Evolutionary conservation across 345 rosid species (phyloP), one percentile per base, ranked within the genome.

Genomic region (Cardiospermum halicacabum): DNA sequence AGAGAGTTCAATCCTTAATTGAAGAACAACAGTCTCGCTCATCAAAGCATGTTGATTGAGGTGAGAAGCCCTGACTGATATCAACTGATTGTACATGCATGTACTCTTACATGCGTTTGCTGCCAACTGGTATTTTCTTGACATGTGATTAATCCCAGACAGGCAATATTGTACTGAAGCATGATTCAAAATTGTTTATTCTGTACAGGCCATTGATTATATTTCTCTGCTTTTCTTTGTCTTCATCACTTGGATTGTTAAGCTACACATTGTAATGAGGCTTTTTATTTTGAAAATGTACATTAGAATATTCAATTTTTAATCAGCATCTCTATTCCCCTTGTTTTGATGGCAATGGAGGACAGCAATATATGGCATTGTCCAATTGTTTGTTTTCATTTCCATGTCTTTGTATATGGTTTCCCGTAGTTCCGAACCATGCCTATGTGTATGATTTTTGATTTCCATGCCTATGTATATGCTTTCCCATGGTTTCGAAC

Each of bases 1-100:
- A 86, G 91, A 83, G 86, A 71, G 81, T 86, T 75, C 81, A 81
- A 78, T 72, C 74, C 39, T 71, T 83, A 64, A 76, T 83, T 3
- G 83, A 81, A 72, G 86, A 81, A 69, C 82, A 77, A 61, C 78
- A 48, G 24, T 28, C 76, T 69, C 78, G 67, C 61, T 63, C 76
- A 64, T 71, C 79, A 54, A 78, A 80, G 66, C 39, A 74, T 12
- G 25, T 49, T 31, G 67, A 54, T 49, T 81, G 62, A 77, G 77
- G 84, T 80, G 54, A 63, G 74, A 58, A 18, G 53, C 8, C 40
- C 27, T 36, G 19, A 49, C 10, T 69, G 25, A 5, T 18, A 15
- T 22, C 13, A 39, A 10, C 31, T 21, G 8, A 48, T 39, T 58
- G 72, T 16, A n/a, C 56, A 37, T 7, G 22, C 26, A 63, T 64